These are phyloP conservation scores for Bipolaris sorokiniana DNA, from an alignment of 2,329 filamentous ascomycete species.

Conservation along the genomic window DNA sequence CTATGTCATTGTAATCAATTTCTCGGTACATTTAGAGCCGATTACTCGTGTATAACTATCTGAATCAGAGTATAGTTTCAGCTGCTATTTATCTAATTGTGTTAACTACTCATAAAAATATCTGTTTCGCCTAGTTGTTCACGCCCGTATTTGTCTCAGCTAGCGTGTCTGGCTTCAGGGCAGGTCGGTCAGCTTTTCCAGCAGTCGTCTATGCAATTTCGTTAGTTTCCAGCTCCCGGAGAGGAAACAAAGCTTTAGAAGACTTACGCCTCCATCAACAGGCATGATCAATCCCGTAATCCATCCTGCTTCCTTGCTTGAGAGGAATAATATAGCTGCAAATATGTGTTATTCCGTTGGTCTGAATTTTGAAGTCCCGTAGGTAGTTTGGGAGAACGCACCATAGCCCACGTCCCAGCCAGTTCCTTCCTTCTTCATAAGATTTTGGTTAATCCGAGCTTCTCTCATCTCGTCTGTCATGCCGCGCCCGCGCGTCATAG, in stretches of 20 bases:
- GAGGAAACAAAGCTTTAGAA: not conserved
- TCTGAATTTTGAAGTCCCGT: not conserved
- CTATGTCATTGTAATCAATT: not conserved
- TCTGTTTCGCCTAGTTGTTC: constrained; percentile 4
- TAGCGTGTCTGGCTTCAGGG: constrained; percentile 25
- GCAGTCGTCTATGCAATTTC: constrained; percentile 25
- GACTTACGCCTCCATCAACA: constrained; percentile 30
- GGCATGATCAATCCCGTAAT: constrained; percentile 31
- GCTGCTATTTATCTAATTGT: too few species aligned
- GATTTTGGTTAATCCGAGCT: constrained; percentile 56
- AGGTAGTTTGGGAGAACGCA: not conserved
- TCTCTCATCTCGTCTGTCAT: constrained; percentile 60
- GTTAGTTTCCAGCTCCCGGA: too few species aligned
- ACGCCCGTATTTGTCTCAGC: constrained; percentile 19
- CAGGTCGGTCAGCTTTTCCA: constrained; percentile 32
- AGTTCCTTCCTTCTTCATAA: constrained; percentile 61
- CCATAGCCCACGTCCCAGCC: constrained; percentile 57
- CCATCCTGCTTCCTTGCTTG: constrained; percentile 26
- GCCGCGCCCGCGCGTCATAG: constrained; percentile 60
- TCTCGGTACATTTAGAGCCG: too few species aligned
- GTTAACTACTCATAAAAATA: not conserved
- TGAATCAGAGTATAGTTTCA: too few species aligned
- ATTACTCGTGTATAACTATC: too few species aligned
- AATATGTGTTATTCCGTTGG: not conserved
- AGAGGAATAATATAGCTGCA: constrained; percentile 18